Evolutionary conservation across 176 grass and related monocot genomes (phyloP), one percentile per base, ranked within the genome.

Genomic region (Cenchrus fungigraminus): DNA sequence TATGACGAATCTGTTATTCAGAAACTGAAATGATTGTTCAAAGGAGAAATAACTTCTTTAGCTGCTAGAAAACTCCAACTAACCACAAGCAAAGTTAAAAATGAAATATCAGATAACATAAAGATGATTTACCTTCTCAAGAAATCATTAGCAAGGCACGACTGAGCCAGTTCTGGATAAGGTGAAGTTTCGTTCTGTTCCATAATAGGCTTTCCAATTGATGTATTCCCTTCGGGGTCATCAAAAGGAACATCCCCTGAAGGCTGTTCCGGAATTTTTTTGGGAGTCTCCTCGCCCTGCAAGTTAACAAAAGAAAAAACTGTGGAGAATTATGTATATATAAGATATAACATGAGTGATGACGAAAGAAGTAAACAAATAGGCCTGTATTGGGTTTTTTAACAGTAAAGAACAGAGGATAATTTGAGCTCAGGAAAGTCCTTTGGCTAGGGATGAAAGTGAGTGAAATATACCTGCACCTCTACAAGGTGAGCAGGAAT

Each of bases 401-500:
- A 77, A 63, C 42, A 60, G 51, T 70, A 82, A 43, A 53, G 43
- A 76, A 82, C 29, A 58, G 6, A 71, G 58, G 12, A 71, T 42
- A 51, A 46, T 53, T 63, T 74, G 31, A 80, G 61, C 50, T 79
- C 45, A 43, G 46, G 32, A 9, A 76, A 76, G 47, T 66, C 28
- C 31, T 75, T 67, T 12, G 65, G 82, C 19, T 73, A 82, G 8
- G 8, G 2, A 82, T 58, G 5, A 15, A 72, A 71, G 54, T 57
- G 51, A 19, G 29, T 29, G 61, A 79, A 50, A 17, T 67, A 81
- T 43, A 98, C 95, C 91, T 98, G 91, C 73, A 88, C 85, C 78
- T 95, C 93, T 42, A 95, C 84, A 87, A 98, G 93, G 76, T 92
- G 93, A 65, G n/a, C 56, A 50, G 95, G 91, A 65, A 98, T 92